phyloP scores from a whole-genome alignment of 768 basidiomycete genomes.

The Boletus barrowsii region DNA sequence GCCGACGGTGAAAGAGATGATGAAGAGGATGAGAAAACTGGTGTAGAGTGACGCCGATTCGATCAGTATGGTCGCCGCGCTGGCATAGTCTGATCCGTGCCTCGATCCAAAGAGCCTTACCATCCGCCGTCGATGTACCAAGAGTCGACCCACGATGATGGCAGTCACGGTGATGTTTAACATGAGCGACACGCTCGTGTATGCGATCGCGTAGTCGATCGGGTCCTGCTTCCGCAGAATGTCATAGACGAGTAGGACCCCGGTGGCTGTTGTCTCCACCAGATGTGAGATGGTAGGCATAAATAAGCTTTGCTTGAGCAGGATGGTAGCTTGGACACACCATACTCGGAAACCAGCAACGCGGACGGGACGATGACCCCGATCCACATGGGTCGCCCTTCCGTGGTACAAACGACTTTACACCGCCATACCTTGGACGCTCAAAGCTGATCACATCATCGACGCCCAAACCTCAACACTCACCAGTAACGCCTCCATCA shows the following conservation, averaged over 20 bases:
- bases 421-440: conserved; percentile 23
- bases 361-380: conserved; percentile 6
- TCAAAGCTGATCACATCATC: not conserved
- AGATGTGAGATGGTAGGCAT: not conserved
- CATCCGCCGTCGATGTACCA: conserved; percentile 11
- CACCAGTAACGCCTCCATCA: conserved; percentile 22
- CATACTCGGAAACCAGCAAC: conserved; percentile 9
- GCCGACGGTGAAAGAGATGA: conserved; percentile 5
- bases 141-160: conserved; percentile 15
- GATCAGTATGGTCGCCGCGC: conserved; percentile 11
- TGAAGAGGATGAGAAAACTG: conserved; percentile 11
- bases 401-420: conserved; percentile 15
- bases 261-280: conserved; percentile 1
- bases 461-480: not conserved
- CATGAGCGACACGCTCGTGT: conserved; percentile 10
- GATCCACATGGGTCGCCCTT: conserved; percentile 5
- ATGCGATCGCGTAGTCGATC: not conserved
- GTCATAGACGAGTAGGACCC: conserved; percentile 1
- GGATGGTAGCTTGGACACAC: conserved; percentile 1
- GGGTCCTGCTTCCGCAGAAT: not conserved
- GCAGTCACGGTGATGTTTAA: conserved; percentile 16
- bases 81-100: conserved; percentile 11
- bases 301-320: not conserved
- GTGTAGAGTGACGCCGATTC: conserved; percentile 22
- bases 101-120: conserved; percentile 11